Percentiles rank a stretch among this genome's conserved stretches.
Evolutionary conservation across 2,329 filamentous ascomycete genomes (phyloP).

Genomic region (Epichloe uncinata): DNA sequence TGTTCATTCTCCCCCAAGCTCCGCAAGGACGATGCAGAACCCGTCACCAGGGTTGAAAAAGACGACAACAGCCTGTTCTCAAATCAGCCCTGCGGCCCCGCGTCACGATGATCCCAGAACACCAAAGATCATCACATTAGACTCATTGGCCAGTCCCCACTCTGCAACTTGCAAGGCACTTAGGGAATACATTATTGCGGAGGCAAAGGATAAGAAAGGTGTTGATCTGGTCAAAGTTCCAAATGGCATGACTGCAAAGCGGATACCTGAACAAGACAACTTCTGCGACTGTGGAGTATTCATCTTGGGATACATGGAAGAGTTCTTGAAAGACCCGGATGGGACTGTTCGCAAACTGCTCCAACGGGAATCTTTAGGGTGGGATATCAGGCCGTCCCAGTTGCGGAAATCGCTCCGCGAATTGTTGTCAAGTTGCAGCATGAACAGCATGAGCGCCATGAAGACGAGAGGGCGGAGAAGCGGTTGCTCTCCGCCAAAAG

Average conservation of each 20-base stretch:
- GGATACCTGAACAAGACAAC: conserved; percentile 70
- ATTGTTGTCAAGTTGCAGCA: conserved; percentile 47
- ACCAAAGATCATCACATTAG: conserved; percentile 70
- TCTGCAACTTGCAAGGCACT: conserved; percentile 51
- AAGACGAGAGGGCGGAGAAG: conserved; percentile 21
- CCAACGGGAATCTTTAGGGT: conserved; percentile 35
- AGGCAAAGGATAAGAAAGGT: conserved; percentile 51
- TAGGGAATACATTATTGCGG: conserved; percentile 63
- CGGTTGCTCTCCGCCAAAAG: conserved; percentile 17
- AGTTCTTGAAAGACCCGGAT: conserved; percentile 66
- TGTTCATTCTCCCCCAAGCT: background rate
- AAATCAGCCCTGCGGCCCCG: background rate
- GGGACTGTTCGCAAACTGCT: conserved; percentile 55
- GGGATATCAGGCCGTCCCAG: conserved; percentile 41
- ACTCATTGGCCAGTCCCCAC: conserved; percentile 63
- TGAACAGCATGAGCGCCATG: conserved; percentile 35
- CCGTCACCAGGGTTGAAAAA: background rate
- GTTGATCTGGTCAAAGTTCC: conserved; percentile 24
- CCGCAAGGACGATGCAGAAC: background rate
- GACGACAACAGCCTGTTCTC: conserved; percentile 8
- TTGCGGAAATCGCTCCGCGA: conserved; percentile 54
- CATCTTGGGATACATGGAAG: conserved; percentile 69
- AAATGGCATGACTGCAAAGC: conserved; percentile 52
- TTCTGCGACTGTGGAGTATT: conserved; percentile 84
- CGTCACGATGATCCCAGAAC: conserved; percentile 28